Evolutionary conservation across 78 protist species (phyloP).

Genomic region (Dictyostelium purpureum): DNA sequence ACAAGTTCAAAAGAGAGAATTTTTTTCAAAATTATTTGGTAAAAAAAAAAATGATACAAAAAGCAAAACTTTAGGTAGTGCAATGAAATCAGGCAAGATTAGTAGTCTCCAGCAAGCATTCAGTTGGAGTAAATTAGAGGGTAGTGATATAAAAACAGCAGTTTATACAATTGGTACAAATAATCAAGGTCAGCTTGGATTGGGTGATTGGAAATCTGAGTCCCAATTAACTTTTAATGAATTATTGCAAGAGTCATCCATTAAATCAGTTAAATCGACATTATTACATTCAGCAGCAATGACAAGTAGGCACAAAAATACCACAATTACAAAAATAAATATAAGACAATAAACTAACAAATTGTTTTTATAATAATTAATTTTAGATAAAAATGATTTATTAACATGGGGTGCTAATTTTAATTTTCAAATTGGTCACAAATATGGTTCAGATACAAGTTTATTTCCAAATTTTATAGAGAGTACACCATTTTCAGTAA

Average conservation of each 20-base stretch:
- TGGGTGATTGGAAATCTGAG: slow-evolving; percentile 49
- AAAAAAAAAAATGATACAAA: background rate
- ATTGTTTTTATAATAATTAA: background rate
- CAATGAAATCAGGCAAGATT: background rate
- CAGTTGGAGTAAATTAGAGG: background rate
- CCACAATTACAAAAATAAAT: background rate
- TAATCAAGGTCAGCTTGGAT: slow-evolving; percentile 62
- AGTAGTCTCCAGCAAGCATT: background rate
- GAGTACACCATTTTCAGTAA: slow-evolving; percentile 34
- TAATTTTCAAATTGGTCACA: slow-evolving; percentile 64
- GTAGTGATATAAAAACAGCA: slow-evolving; percentile 31
- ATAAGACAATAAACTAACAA: too few species aligned
- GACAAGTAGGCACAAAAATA: slow-evolving; percentile 8
- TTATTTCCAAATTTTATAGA: slow-evolving; percentile 52
- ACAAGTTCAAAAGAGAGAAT: background rate
- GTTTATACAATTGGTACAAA: slow-evolving; percentile 61
- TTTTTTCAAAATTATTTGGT: background rate
- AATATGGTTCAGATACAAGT: slow-evolving; percentile 19
- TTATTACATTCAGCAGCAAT: slow-evolving; percentile 28
- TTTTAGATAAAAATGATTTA: slow-evolving; percentile 24
- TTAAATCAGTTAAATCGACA: slow-evolving; percentile 38
- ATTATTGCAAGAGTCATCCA: background rate
- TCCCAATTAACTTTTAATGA: slow-evolving; percentile 1
- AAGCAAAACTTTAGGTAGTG: background rate
- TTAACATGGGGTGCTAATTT: slow-evolving; percentile 66